These are phyloP conservation scores for Tardiomyces blankii DNA, from an alignment of 1,139 yeast species.

Conservation along the genomic window DNA sequence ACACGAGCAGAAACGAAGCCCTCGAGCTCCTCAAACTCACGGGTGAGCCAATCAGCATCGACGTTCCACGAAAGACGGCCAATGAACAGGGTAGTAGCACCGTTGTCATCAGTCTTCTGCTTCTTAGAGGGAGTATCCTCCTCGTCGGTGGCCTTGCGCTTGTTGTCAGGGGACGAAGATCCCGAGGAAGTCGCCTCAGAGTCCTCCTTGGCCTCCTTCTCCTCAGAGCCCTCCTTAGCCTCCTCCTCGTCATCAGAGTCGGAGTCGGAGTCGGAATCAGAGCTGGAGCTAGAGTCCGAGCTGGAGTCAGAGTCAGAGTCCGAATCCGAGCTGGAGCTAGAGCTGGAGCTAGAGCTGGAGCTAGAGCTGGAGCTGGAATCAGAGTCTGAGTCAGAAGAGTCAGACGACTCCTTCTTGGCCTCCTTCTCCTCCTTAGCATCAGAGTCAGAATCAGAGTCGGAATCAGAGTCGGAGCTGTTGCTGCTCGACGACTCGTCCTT, in stretches of 20 bases:
- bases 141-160: conserved; percentile 28
- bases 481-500: conserved; percentile 4
- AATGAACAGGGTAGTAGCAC: conserved; percentile 69
- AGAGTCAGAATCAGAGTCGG: conserved; percentile 21
- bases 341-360: background rate
- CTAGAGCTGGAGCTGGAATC: background rate
- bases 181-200: conserved; percentile 17
- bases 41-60: conserved; percentile 86
- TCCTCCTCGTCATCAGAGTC: conserved; percentile 21
- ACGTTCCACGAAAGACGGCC: conserved; percentile 97
- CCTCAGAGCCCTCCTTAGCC: conserved; percentile 14
- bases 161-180: conserved; percentile 9
- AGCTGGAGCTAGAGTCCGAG: conserved; percentile 13
- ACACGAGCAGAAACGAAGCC: conserved; percentile 87
- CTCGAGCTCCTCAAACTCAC: conserved; percentile 74
- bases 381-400: background rate
- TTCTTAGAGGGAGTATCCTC: conserved; percentile 29
- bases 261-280: conserved; percentile 15
- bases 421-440: conserved; percentile 14
- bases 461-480: conserved; percentile 18
- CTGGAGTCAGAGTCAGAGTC: conserved; percentile 19
- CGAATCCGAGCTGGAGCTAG: conserved; percentile 5
- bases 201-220: conserved; percentile 11
- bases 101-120: conserved; percentile 27
- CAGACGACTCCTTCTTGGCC: conserved; percentile 2